Conservation (phyloP, 75 land plant genomes). For the Azolla pinnata region DNA sequence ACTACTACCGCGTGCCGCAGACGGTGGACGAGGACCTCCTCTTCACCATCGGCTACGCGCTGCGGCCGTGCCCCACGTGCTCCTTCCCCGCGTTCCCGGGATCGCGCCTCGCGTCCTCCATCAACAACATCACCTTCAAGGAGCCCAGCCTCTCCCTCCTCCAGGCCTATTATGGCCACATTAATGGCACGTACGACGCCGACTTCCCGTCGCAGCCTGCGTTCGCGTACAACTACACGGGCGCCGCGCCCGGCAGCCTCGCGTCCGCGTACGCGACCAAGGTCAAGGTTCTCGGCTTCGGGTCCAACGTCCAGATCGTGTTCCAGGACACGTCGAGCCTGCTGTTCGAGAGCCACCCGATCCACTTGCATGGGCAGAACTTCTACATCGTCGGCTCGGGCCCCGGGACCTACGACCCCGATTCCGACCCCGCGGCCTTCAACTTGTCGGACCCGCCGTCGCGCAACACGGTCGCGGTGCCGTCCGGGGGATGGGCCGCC, state of each 20-base stretch:
- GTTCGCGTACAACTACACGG: conserved; percentile 29
- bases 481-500: conserved; percentile 25
- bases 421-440: conserved; percentile 8
- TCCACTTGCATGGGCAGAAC: conserved; percentile 30
- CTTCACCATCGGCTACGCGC: conserved; percentile 4
- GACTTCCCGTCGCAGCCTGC: conserved; percentile 27
- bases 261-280: conserved; percentile 10
- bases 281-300: conserved; percentile 8
- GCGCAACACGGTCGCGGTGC: conserved; percentile 22
- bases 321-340: conserved; percentile 22
- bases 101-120: not conserved
- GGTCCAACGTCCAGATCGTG: conserved; percentile 16
- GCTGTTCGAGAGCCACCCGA: conserved; percentile 21
- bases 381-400: conserved; percentile 26
- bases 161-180: conserved; percentile 2
- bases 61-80: conserved; percentile 8
- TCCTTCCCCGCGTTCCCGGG: conserved; percentile 2
- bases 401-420: conserved; percentile 21
- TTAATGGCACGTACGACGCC: conserved; percentile 25
- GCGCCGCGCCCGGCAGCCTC: conserved; percentile 29
- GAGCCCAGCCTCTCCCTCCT: conserved; percentile 15
- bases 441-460: conserved; percentile 28
- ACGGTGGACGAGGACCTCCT: conserved; percentile 3
- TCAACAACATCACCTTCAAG: conserved; percentile 27
- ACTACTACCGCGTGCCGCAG: conserved; percentile 3